These are phyloP conservation scores for Phytophthora pseudosyringae DNA, from an alignment of 352 stramenopile genomes.

Conservation along the genomic window DNA sequence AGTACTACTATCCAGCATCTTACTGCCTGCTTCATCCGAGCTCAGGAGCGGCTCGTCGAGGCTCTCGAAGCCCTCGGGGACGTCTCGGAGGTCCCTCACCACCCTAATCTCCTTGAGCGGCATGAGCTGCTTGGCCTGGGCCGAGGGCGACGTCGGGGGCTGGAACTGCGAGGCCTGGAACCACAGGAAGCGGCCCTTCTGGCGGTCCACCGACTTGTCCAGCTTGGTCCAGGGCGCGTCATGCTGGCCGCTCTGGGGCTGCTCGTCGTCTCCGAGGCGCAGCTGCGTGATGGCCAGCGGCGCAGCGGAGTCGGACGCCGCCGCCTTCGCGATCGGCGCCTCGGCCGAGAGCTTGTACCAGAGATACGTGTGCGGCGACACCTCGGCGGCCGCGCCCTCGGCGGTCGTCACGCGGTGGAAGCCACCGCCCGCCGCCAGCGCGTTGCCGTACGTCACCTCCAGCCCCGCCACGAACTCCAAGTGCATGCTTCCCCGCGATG, in stretches of 20 bases:
- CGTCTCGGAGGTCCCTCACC: constrained; percentile 65
- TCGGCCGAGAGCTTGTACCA: constrained; percentile 73
- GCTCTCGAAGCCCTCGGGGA: constrained; percentile 72
- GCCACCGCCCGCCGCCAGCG: constrained; percentile 73
- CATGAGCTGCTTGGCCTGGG: constrained; percentile 26
- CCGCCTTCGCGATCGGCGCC: constrained; percentile 9
- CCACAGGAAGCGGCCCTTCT: constrained; percentile 70
- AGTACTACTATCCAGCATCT: no score
- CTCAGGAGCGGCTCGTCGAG: constrained; percentile 59
- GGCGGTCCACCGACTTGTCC: constrained; percentile 79
- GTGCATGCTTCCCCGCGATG: constrained; percentile 47
- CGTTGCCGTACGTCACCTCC: constrained; percentile 89
- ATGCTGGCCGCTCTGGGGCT: constrained; percentile 16
- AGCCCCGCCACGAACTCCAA: constrained; percentile 74
- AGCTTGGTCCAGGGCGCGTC: constrained; percentile 55
- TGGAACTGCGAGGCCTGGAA: constrained; percentile 49
- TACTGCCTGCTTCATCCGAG: constrained; percentile 44
- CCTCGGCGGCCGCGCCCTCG: constrained; percentile 76
- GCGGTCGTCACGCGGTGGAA: constrained; percentile 87
- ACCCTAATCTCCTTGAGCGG: constrained; percentile 87
- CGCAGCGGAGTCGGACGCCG: constrained; percentile 1
- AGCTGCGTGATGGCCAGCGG: constrained; percentile 60
- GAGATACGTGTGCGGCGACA: constrained; percentile 83
- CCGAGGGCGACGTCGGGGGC: constrained; percentile 17
- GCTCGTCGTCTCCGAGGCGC: constrained; percentile 46